phyloP scores from a whole-genome alignment of 1,139 yeast genomes.

The Pneumocystis carinii region DNA sequence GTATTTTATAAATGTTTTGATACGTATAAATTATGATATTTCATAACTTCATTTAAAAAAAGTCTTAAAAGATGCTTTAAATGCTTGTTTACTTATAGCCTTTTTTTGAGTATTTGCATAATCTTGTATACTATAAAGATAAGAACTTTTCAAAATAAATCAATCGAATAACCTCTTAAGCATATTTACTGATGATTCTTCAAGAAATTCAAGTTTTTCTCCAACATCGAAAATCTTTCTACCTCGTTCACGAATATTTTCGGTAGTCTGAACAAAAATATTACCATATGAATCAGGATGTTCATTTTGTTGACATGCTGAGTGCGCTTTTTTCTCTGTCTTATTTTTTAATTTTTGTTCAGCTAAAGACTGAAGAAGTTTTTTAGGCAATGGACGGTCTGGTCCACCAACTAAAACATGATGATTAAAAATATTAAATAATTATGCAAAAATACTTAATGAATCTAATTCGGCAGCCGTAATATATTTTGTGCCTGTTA shows the following conservation, averaged over 20 bases:
- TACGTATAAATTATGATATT: background rate
- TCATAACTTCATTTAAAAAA: background rate
- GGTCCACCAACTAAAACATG: constrained; percentile 10
- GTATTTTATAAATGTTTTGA: background rate
- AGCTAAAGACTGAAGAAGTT: constrained; percentile 17
- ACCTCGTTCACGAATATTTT: constrained; percentile 14
- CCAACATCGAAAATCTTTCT: constrained; percentile 20
- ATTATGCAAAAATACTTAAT: constrained; percentile 5
- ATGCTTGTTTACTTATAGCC: background rate
- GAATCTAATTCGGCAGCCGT: constrained; percentile 39
- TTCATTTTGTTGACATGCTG: background rate
- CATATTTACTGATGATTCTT: constrained; percentile 20
- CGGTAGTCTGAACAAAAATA: constrained; percentile 12
- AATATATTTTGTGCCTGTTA: constrained; percentile 55
- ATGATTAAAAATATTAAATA: constrained; percentile 1
- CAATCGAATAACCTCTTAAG: constrained; percentile 5
- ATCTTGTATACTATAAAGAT: background rate
- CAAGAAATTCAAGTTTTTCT: constrained; percentile 22
- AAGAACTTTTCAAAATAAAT: background rate
- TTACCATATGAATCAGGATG: background rate
- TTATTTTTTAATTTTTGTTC: constrained; percentile 17
- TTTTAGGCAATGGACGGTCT: constrained; percentile 16
- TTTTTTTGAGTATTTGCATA: background rate
- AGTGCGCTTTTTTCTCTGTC: constrained; percentile 13
- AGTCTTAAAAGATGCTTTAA: background rate